Evolutionary conservation across 192 early-diverging fungal species (phyloP).

Genomic region (Diversispora epigaea): DNA sequence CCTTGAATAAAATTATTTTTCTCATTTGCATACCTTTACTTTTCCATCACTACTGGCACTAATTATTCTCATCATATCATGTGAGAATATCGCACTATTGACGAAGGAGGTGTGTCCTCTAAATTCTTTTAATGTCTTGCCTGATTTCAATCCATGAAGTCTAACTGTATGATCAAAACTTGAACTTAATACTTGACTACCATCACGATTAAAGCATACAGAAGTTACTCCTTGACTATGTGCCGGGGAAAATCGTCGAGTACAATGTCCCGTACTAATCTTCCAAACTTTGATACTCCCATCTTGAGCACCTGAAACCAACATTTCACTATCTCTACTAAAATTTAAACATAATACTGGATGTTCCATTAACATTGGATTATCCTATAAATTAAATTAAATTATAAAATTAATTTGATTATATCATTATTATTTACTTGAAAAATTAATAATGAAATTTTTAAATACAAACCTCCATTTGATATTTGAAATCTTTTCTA

Average conservation of each 20-base stretch:
- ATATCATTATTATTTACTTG: neutral
- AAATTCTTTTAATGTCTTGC: conserved; percentile 88
- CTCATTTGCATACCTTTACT: conserved; percentile 59
- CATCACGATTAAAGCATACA: conserved; percentile 75
- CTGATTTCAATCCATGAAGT: conserved; percentile 90
- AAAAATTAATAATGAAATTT: neutral
- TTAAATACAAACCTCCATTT: conserved; percentile 64
- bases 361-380: conserved; percentile 89
- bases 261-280: conserved; percentile 68
- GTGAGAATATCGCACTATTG: conserved; percentile 74
- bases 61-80: conserved; percentile 69
- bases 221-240: conserved; percentile 84
- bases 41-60: conserved; percentile 87
- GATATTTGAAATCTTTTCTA: conserved; percentile 85
- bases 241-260: conserved; percentile 73
- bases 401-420: neutral
- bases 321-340: conserved; percentile 71
- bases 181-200: conserved; percentile 74
- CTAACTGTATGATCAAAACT: conserved; percentile 76
- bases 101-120: conserved; percentile 89
- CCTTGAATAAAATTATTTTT: too few relatives aligned
- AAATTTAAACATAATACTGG: conserved; percentile 79
- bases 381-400: conserved; percentile 54
- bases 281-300: conserved; percentile 91
- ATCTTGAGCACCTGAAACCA: conserved; percentile 82